Base-by-base conservation (phyloP, 2,329 filamentous ascomycete species). In the Beauveria pseudobassiana region DNA sequence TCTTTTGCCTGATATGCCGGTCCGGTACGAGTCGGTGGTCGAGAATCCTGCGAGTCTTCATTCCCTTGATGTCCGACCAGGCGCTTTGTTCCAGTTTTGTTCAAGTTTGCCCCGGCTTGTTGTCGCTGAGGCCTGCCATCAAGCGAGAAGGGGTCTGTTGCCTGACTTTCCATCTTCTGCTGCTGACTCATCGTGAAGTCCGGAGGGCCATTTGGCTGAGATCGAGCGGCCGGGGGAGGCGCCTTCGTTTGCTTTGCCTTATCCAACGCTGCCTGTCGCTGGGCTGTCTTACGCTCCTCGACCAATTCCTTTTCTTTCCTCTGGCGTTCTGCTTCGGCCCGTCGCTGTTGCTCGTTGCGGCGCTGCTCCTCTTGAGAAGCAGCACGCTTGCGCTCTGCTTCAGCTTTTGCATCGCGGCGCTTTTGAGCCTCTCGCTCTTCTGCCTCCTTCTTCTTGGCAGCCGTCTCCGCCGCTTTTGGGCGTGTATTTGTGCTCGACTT, bases 381-480 rank as follows among this genome's bases (percentile, higher is more conserved):
- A 53, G 84, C 84, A 63, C 89, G 83, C 75, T 92, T 91, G 53
- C 89, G 86, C 71, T 96, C 91, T 40, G 89, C 77, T 68, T 96
- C 90, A 18, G 87, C 83, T 74, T 96, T 96, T 43, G 88, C 87
- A 22, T 96, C 90, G 9, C 87, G 87, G 69, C 91, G 93, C 55
- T 87, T 85, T 68, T 92, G 87, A 16, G 86, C 85, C 65, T 92
- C 90, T 53, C 87, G 85, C 70, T 96, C 91, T 68, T 96, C 92
- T 71, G 87, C 88, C 72, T 96, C 91, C 71, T 89, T 93, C 74
- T 92, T 93, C 69, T 87, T 88, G 45, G 90, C 89, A 2, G 88
- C 90, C 53, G 89, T 80, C 59, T 93, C 86, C 24, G 93, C 77
- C 2, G 89, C 88, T 71, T 89, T 90, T 0, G 87, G 83, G 57